Percentiles rank a stretch among this genome's conserved stretches.
phyloP scores from a whole-genome alignment of 805 yeast genomes.

The Metschnikowia lachancei region DNA sequence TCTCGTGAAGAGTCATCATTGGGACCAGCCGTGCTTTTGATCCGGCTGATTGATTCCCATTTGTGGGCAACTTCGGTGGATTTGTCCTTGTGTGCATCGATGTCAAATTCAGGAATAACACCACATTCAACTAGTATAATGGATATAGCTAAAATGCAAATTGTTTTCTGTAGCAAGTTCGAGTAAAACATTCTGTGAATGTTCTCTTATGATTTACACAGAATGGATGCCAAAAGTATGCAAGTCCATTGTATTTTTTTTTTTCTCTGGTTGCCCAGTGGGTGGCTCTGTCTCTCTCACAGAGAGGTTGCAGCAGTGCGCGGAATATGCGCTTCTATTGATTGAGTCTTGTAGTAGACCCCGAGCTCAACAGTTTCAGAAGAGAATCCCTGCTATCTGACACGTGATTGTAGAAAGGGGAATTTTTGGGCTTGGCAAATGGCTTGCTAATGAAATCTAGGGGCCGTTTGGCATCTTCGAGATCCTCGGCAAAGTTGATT shows the following conservation, averaged over 20 bases:
- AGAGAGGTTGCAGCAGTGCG: background rate
- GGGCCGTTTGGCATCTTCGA: slow-evolving; percentile 12
- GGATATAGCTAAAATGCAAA: slow-evolving; percentile 7
- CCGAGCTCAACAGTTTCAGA: slow-evolving; percentile 12
- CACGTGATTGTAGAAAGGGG: slow-evolving; percentile 7
- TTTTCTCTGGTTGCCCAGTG: too few relatives aligned
- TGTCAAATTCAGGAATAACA: slow-evolving; percentile 2
- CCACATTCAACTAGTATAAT: slow-evolving; percentile 4
- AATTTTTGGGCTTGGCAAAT: slow-evolving; percentile 21
- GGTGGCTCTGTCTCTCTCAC: too few relatives aligned
- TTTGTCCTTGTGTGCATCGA: background rate
- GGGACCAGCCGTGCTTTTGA: slow-evolving; percentile 6
- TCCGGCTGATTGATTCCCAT: slow-evolving; percentile 9
- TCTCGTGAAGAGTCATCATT: slow-evolving; percentile 3
- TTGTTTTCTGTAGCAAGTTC: slow-evolving; percentile 5
- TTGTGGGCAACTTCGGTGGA: slow-evolving; percentile 3
- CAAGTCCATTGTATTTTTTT: background rate
- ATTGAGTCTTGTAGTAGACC: slow-evolving; percentile 11
- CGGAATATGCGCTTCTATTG: background rate
- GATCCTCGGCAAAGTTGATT: slow-evolving; percentile 26
- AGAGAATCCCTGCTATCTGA: slow-evolving; percentile 17
- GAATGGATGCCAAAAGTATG: slow-evolving; percentile 6
- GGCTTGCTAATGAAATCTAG: slow-evolving; percentile 38
- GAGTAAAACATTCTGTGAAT: slow-evolving; percentile 4
- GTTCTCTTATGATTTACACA: background rate